Base-by-base conservation (phyloP, 345 rosid genomes). In the Abelmoschus esculentus region DNA sequence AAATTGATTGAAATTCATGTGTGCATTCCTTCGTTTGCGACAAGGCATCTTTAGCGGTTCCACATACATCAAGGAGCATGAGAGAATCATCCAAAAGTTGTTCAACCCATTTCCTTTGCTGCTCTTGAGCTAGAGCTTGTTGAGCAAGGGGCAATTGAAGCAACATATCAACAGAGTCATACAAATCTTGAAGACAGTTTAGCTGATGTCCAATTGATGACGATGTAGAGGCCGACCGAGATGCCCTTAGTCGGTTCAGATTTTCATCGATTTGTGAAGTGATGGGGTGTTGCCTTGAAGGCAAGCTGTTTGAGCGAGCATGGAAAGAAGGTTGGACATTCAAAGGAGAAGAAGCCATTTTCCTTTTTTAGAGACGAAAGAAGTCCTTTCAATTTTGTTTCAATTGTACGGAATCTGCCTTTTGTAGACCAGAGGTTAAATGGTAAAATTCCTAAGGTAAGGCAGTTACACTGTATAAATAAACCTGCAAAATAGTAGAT, bases 371-470 rank as follows among this genome's bases (percentile, higher is more conserved):
- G 36, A 34, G 40, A 36, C 5, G 40, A 38, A 38, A 38, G 40
- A 36, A 36, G 40, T 7, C 40, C 40, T 36, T 36, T 7, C 7
- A 36, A 36, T 36, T 36, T 7, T 5, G 40, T 36, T 36, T 36
- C 38, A 34, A 76, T 90, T 26, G 97, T 89, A 8, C 79, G 70
- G 62, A 86, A 93, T 77, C 92, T 93, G 58, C 97, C 98, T 67
- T 93, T 93, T 75, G 64, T 72, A 22, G 95, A 93, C 73, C 98
- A 93, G 76, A 84, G 98, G 74, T 87, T 93, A 76, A 93, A 93
- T 76, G 98, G 98, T n/a, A 93, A 93, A 84, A 89, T 93, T 69
- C 98, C 98, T 70, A 93, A 93, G 98, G 98, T 90, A 89, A 19
- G 7, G 6, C 11, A n/a, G 29, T 26, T 55, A 55, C 26, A 22